Conservation (phyloP, 345 rosid genomes). For the Salix koriyanagi region DNA sequence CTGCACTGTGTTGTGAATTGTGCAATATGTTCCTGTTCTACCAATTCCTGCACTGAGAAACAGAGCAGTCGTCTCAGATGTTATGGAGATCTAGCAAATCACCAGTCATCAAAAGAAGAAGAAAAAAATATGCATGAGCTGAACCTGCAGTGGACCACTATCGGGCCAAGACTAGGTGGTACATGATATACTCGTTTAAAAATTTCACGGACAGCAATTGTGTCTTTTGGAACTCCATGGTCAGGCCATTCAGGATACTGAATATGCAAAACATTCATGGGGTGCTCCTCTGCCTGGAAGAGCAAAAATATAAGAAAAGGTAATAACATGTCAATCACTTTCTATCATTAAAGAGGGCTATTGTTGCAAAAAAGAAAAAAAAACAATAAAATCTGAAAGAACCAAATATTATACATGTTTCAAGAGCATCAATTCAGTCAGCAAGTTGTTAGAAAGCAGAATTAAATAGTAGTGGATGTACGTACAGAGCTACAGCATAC, state of each 20-base stretch:
- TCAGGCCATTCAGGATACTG: conserved; percentile 98
- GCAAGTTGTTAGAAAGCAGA: background rate
- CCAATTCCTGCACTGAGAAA: conserved; percentile 93
- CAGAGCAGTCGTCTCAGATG: conserved; percentile 26
- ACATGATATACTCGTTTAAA: conserved; percentile 52
- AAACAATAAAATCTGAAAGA: background rate
- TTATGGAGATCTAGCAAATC: background rate
- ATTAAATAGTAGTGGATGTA: background rate
- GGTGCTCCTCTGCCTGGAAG: conserved; percentile 58
- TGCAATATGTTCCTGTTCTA: conserved; percentile 92
- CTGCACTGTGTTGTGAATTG: conserved; percentile 89
- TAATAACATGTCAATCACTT: background rate
- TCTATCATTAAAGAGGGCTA: background rate
- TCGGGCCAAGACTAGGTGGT: conserved; percentile 67
- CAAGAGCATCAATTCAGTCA: background rate
- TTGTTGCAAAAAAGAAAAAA: too few species aligned
- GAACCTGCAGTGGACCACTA: conserved; percentile 98
- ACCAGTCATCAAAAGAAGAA: conserved; percentile 4
- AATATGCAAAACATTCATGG: conserved; percentile 68
- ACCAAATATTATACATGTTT: background rate
- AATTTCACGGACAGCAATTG: conserved; percentile 73
- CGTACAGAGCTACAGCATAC: background rate
- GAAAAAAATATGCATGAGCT: background rate
- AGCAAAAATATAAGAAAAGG: conserved; percentile 1
- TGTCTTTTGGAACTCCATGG: conserved; percentile 86